Percentiles rank a stretch among this genome's conserved stretches.
phyloP scores from a whole-genome alignment of 1,284 basidiomycete genomes.

The Malassezia caprae region DNA sequence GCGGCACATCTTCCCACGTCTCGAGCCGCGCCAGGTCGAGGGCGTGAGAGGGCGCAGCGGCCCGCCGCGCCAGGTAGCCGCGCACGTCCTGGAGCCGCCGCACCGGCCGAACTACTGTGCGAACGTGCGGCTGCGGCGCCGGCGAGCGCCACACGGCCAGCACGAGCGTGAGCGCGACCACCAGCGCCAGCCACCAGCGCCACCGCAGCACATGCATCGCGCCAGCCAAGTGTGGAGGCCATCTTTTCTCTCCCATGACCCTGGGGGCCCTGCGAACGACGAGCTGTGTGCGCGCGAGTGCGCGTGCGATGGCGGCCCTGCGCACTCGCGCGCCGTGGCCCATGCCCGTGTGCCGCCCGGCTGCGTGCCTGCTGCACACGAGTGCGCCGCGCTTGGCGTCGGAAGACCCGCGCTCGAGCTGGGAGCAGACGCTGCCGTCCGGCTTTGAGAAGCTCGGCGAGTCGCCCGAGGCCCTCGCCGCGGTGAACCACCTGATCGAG shows the following conservation, averaged over 20 bases:
- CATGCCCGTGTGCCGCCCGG: background rate
- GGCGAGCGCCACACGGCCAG: no score
- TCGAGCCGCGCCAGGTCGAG: slow-evolving; percentile 14
- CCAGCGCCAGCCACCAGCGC: background rate
- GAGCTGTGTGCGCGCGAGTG: background rate
- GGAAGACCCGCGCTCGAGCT: slow-evolving; percentile 9
- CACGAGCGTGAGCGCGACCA: no score
- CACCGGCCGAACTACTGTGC: background rate
- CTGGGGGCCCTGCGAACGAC: background rate
- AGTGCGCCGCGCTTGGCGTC: background rate
- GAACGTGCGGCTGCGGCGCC: background rate
- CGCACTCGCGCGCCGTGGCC: background rate
- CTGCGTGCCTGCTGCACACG: background rate
- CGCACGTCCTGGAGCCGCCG: slow-evolving; percentile 12
- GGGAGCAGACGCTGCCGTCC: slow-evolving; percentile 20
- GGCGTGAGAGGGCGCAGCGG: slow-evolving; percentile 5
- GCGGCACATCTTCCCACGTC: slow-evolving; percentile 53
- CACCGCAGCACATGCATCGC: background rate
- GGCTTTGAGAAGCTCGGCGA: slow-evolving; percentile 37
- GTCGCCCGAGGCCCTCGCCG: slow-evolving; percentile 25
- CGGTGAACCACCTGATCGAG: slow-evolving; percentile 28
- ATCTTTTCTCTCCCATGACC: background rate
- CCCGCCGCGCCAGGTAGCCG: background rate
- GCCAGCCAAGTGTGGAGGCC: background rate
- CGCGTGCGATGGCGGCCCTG: background rate